phyloP scores from a whole-genome alignment of 148 eudicot species.

The Talinum fruticosum region DNA sequence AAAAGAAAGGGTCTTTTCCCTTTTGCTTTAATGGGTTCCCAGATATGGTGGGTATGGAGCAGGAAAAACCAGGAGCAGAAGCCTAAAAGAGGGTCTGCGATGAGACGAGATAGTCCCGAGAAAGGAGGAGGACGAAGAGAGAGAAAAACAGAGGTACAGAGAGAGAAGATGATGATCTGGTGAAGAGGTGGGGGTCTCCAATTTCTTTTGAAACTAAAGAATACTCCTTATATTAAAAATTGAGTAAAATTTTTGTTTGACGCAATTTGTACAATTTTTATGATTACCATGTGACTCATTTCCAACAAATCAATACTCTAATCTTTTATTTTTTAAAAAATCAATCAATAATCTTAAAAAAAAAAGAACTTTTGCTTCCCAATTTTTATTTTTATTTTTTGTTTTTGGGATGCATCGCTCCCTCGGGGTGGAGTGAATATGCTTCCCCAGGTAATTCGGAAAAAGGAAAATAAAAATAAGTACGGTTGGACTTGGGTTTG shows the following conservation, averaged over 20 bases:
- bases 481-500: neutral
- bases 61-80: neutral
- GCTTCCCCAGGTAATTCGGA: constrained; percentile 11
- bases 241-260: constrained; percentile 1
- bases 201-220: constrained; percentile 8
- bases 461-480: no score
- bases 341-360: no score
- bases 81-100: neutral
- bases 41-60: neutral
- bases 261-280: neutral
- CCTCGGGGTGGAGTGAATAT: no score
- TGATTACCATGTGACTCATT: constrained; percentile 6
- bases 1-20: neutral
- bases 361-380: neutral
- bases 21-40: neutral
- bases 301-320: neutral
- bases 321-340: neutral
- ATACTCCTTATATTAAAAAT: no score
- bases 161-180: neutral
- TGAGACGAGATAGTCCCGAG: constrained; percentile 4
- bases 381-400: neutral
- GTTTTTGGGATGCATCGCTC: no score
- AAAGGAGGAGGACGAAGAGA: neutral
- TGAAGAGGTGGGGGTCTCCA: neutral
- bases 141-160: neutral